phyloP scores from a whole-genome alignment of 1,139 yeast genomes.

The Debaryomycetaceae sp. region DNA sequence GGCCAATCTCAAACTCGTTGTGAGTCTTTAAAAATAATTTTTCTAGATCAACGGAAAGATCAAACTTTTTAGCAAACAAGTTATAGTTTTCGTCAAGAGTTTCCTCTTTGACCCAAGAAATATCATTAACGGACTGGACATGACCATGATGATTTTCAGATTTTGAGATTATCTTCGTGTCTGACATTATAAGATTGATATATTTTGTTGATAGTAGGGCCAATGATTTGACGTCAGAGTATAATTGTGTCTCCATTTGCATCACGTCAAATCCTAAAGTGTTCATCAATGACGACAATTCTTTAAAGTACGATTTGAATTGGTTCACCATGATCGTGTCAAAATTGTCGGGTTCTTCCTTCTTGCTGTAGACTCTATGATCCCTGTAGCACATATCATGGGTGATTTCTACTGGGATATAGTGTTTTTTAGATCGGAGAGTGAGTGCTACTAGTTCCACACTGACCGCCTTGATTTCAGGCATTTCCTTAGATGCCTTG shows the following conservation, averaged over 20 bases:
- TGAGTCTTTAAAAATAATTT: conserved; percentile 24
- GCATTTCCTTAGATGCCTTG: conserved; percentile 8
- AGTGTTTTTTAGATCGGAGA: conserved; percentile 30
- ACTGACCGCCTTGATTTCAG: conserved; percentile 29
- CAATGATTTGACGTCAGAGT: conserved; percentile 34
- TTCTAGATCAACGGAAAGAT: conserved; percentile 22
- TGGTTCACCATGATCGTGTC: conserved; percentile 30
- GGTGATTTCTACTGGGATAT: conserved; percentile 40
- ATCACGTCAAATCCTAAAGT: conserved; percentile 34
- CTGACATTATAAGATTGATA: conserved; percentile 20
- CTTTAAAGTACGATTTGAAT: conserved; percentile 25
- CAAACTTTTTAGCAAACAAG: conserved; percentile 25
- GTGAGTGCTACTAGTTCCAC: conserved; percentile 39
- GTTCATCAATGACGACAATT: conserved; percentile 29
- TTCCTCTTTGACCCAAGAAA: conserved; percentile 26
- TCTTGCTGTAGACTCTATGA: conserved; percentile 20
- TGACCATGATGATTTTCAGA: conserved; percentile 16
- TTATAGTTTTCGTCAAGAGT: conserved; percentile 12
- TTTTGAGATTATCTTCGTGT: conserved; percentile 13
- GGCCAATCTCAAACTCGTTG: conserved; percentile 20
- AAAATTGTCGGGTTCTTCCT: conserved; percentile 24
- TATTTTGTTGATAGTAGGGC: conserved; percentile 34
- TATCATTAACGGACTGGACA: conserved; percentile 15
- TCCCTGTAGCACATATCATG: conserved; percentile 39
- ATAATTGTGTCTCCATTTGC: conserved; percentile 34